Evolutionary conservation across 768 basidiomycete species (phyloP).

Genomic region (Tulasnella calospora): DNA sequence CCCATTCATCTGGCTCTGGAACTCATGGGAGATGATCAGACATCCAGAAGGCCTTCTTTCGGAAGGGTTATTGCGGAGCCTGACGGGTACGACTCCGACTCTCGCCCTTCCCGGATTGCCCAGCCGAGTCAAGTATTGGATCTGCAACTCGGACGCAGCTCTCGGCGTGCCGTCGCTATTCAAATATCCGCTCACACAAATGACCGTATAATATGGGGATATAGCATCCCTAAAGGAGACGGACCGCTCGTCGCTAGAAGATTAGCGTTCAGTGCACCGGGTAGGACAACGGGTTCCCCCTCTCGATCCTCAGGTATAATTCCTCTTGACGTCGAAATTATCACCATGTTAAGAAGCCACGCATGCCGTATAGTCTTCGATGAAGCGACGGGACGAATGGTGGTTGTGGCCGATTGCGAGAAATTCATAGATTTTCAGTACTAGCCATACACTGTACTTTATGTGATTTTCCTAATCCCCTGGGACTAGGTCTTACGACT

Average conservation of each 20-base stretch:
- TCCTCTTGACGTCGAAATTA: neutral
- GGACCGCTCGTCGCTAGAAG: neutral
- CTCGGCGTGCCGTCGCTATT: slow-evolving; percentile 15
- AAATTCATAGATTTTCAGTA: slow-evolving; percentile 10
- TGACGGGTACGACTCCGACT: slow-evolving; percentile 25
- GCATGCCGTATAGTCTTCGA: slow-evolving; percentile 20
- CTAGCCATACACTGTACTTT: neutral
- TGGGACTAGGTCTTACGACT: neutral
- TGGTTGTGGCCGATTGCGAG: slow-evolving; percentile 19
- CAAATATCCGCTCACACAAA: slow-evolving; percentile 19
- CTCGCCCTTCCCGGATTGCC: slow-evolving; percentile 18
- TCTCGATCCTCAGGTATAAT: neutral
- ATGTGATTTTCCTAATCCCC: neutral
- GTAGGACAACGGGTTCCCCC: neutral
- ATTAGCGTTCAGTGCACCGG: neutral
- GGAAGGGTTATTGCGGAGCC: neutral
- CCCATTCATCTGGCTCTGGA: neutral
- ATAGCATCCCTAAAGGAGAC: slow-evolving; percentile 6
- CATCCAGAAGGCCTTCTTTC: neutral
- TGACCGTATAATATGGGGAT: slow-evolving; percentile 19
- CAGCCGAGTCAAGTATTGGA: slow-evolving; percentile 22
- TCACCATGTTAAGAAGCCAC: slow-evolving; percentile 1
- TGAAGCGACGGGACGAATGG: slow-evolving; percentile 11
- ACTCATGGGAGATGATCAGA: slow-evolving; percentile 22
- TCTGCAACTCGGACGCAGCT: neutral